Conservation (phyloP, 768 basidiomycete species). For the Galerina sulciceps region DNA sequence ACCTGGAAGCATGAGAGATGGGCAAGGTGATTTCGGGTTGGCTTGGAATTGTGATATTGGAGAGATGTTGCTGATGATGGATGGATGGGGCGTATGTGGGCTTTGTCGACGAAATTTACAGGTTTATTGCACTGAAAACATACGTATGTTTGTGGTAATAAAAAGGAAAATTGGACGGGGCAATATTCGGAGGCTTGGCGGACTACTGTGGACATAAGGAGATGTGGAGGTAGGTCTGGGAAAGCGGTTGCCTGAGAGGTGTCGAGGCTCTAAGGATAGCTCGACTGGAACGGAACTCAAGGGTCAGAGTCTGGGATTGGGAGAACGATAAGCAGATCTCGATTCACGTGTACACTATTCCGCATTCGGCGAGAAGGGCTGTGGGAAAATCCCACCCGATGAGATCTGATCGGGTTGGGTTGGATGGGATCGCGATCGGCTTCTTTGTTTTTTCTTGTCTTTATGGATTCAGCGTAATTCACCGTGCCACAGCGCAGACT, state of each 20-base stretch:
- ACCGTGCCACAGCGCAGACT: constrained; percentile 4
- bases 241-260: constrained; percentile 6
- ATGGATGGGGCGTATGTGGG: background rate
- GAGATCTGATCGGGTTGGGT: constrained; percentile 24
- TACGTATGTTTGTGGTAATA: constrained; percentile 1
- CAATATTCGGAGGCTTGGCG: constrained; percentile 7
- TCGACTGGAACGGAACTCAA: constrained; percentile 6
- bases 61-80: background rate
- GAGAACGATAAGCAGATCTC: constrained; percentile 15
- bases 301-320: constrained; percentile 5
- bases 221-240: constrained; percentile 18
- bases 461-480: background rate
- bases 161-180: background rate
- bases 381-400: constrained; percentile 28
- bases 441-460: constrained; percentile 14
- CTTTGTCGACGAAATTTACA: background rate
- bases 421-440: constrained; percentile 16
- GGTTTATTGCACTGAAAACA: background rate
- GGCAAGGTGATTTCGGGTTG: constrained; percentile 7
- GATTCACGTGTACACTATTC: constrained; percentile 21
- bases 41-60: constrained; percentile 2
- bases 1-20: background rate
- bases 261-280: constrained; percentile 12
- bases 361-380: constrained; percentile 28
- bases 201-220: constrained; percentile 15